Evolutionary conservation across 75 land plant genomes (phyloP).

Genomic region (Pinus tabuliformis): DNA sequence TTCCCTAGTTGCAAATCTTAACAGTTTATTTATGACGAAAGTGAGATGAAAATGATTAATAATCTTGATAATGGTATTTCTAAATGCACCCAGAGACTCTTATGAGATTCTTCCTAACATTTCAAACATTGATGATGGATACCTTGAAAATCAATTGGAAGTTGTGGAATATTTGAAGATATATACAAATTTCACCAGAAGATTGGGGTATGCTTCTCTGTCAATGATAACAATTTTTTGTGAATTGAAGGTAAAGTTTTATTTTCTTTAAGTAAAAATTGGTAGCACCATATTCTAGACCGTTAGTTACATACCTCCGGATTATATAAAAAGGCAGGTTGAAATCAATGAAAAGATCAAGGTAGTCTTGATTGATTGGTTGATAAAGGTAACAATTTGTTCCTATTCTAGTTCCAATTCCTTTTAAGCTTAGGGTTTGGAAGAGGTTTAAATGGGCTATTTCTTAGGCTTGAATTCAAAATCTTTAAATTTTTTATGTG

Average conservation of each 20-base stretch:
- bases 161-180: constrained; percentile 90
- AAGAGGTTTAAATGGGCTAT: background rate
- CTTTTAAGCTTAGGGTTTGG: background rate
- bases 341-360: constrained; percentile 87
- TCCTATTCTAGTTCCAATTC: background rate
- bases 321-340: constrained; percentile 68
- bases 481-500: constrained; percentile 20
- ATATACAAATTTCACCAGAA: constrained; percentile 79
- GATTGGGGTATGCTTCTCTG: constrained; percentile 36
- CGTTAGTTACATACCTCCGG: constrained; percentile 37
- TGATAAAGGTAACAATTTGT: constrained; percentile 50
- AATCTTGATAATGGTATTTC: background rate
- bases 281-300: constrained; percentile 19
- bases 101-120: constrained; percentile 36
- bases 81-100: constrained; percentile 59
- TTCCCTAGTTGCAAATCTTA: too few relatives aligned
- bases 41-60: background rate
- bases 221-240: background rate
- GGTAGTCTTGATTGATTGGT: constrained; percentile 81
- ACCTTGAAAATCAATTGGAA: constrained; percentile 70
- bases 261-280: background rate
- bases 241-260: background rate
- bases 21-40: background rate
- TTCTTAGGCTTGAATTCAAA: background rate
- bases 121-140: constrained; percentile 81